phyloP scores from a whole-genome alignment of 1,284 basidiomycete species.

The Tranzscheliella williamsii region DNA sequence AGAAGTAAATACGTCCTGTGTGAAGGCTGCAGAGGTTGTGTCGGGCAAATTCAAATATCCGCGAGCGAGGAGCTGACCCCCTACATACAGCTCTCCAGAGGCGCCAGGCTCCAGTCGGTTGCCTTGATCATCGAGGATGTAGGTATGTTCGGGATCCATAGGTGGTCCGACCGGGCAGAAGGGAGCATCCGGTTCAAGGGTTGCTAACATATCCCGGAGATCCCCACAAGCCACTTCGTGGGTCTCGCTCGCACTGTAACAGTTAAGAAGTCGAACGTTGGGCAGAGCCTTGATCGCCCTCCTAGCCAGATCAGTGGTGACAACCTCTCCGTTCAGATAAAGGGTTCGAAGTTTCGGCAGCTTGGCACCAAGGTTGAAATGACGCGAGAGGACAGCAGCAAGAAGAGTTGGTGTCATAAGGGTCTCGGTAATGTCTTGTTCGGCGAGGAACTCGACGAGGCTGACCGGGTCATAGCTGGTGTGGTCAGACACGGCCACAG shows the following conservation, averaged over 20 bases:
- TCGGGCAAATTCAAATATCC: constrained; percentile 59
- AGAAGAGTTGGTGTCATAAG: constrained; percentile 60
- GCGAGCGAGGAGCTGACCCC: constrained; percentile 53
- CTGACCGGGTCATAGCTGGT: constrained; percentile 56
- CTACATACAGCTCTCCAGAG: constrained; percentile 57
- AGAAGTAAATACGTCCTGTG: constrained; percentile 26
- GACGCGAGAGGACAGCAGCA: constrained; percentile 53
- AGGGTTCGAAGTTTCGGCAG: constrained; percentile 52
- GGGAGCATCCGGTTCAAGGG: constrained; percentile 11
- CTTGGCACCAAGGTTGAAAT: constrained; percentile 32
- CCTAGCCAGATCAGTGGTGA: constrained; percentile 53
- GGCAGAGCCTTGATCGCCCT: constrained; percentile 55
- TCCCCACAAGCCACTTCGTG: constrained; percentile 59
- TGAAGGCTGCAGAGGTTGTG: constrained; percentile 54
- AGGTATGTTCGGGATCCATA: constrained; percentile 47
- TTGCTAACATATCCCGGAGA: constrained; percentile 32
- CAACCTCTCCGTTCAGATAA: constrained; percentile 61
- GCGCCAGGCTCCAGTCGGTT: constrained; percentile 42
- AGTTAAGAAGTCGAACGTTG: constrained; percentile 53
- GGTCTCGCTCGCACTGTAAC: constrained; percentile 60
- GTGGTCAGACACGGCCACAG: constrained; percentile 54
- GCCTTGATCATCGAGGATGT: constrained; percentile 53
- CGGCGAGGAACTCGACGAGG: constrained; percentile 49
- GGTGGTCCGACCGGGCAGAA: constrained; percentile 57
- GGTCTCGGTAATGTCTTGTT: constrained; percentile 54